phyloP scores from a whole-genome alignment of 129 eudicot genomes.

The Saposhnikovia divaricata region DNA sequence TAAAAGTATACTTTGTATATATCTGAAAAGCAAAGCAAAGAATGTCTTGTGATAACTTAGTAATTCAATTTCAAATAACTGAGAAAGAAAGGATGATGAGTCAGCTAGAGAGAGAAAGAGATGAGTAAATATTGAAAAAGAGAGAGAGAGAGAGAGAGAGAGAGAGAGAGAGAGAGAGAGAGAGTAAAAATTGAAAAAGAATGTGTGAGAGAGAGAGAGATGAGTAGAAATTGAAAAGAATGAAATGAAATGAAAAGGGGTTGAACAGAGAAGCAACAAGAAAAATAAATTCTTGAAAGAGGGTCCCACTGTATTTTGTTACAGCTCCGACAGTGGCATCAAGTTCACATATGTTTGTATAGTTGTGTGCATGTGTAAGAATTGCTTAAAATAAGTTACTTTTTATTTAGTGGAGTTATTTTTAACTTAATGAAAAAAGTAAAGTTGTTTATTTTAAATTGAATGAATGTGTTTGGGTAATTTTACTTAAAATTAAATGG shows the following conservation, averaged over 20 bases:
- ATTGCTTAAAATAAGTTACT: too few relatives aligned
- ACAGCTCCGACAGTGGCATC: not conserved
- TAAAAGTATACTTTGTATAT: not conserved
- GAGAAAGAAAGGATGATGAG: not conserved
- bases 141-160: constrained; percentile 3
- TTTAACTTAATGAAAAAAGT: too few relatives aligned
- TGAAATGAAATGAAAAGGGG: not conserved
- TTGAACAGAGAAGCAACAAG: not conserved
- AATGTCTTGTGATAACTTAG: constrained; percentile 4
- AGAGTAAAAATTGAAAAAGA: not conserved
- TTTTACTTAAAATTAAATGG: too few relatives aligned
- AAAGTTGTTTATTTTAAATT: too few relatives aligned
- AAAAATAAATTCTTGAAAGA: not conserved
- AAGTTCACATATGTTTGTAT: not conserved
- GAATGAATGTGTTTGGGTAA: too few relatives aligned
- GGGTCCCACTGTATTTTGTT: not conserved
- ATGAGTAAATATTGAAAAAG: not conserved
- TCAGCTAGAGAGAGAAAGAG: not conserved
- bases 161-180: constrained; percentile 3
- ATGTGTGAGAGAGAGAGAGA: too few relatives aligned
- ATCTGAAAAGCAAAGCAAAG: constrained; percentile 11
- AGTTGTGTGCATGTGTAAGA: not conserved
- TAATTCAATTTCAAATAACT: not conserved
- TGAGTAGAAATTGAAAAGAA: not conserved
- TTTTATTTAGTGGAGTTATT: too few relatives aligned